Evolutionary conservation across 495 filamentous ascomycete species (phyloP), one percentile per base, ranked within the genome.

Genomic region (Penicillium nucicola): DNA sequence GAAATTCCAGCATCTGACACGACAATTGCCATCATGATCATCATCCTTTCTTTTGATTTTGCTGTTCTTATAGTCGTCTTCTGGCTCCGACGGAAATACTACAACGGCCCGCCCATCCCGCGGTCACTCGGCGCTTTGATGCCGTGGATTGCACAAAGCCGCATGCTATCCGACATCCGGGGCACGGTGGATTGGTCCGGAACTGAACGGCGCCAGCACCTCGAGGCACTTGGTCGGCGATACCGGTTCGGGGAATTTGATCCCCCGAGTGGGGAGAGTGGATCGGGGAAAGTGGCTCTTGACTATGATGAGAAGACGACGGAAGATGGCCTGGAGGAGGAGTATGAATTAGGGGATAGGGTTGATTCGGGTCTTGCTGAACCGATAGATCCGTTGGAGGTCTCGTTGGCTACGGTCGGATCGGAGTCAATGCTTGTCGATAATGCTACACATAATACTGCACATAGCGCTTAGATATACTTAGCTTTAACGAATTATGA

Each of bases 111-210:
- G 0, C 64, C 50, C 0, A 48, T 62, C 11, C 64, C 64, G 0
- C 53, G 45, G 11, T 56, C 61, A 0, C 45, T 62, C 25, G 64
- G 64, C 0, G 53, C 61, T 18, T 18, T 64, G 2, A 55, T 64
- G 3, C 64, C 64, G 1, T 64, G 58, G 61, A 45, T 67, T 17
- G 34, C 46, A 1, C 33, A 56, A 1, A 64, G 54, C 31, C 48
- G 52, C 1, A 56, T 64, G 45, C 39, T 64, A 3, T 10, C 32
- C 10, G 56, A 62, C 14, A 19, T 51, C 4, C 47, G 48, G 12
- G 41, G 20, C 4, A 53, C 36, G 1, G 28, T 20, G 18, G 28
- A 23, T 2, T 46, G 44, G 50, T 46, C 34, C 28, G 42, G 31
- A 20, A n/a, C 38, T 1, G 35, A 55, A 30, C 45, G 41, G 12